A percentile compares a stretch with the other conserved stretches of the same genome.
Evolutionary conservation across 352 stramenopile species (phyloP).

Genomic region (Globisporangium middletonii): DNA sequence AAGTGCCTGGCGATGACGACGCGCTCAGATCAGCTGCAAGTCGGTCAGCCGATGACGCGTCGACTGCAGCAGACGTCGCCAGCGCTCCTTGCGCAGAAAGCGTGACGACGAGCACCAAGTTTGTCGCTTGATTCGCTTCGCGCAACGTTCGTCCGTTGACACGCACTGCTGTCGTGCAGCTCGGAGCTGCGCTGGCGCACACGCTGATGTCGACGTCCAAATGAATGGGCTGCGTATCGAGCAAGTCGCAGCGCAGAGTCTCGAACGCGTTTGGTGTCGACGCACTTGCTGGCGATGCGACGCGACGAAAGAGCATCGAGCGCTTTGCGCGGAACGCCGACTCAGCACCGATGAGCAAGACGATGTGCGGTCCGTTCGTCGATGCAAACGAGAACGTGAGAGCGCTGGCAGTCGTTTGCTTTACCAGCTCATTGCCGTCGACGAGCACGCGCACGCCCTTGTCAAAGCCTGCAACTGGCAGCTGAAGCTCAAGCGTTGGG

Average conservation of each 20-base stretch:
- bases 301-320: conserved; percentile 39
- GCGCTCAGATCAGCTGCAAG: conserved; percentile 3
- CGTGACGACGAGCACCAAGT: conserved; percentile 1
- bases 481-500: conserved; percentile 37
- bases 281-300: not conserved
- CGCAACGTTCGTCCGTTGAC: conserved; percentile 14
- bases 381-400: conserved; percentile 38
- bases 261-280: conserved; percentile 12
- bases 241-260: conserved; percentile 39
- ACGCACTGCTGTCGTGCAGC: conserved; percentile 7
- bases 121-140: conserved; percentile 1
- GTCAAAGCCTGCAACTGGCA: conserved; percentile 44
- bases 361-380: conserved; percentile 23
- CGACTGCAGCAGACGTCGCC: conserved; percentile 1
- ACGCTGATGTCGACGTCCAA: conserved; percentile 24
- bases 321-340: conserved; percentile 28
- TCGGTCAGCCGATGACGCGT: conserved; percentile 1
- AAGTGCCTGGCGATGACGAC: conserved; percentile 8
- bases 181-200: conserved; percentile 16
- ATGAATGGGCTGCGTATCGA: conserved; percentile 37
- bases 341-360: conserved; percentile 42
- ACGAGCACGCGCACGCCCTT: conserved; percentile 29
- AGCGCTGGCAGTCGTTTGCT: conserved; percentile 18
- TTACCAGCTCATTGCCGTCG: conserved; percentile 23
- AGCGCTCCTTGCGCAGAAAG: conserved; percentile 1